phyloP scores from a whole-genome alignment of 352 stramenopile genomes.

The Pythium volutum region DNA sequence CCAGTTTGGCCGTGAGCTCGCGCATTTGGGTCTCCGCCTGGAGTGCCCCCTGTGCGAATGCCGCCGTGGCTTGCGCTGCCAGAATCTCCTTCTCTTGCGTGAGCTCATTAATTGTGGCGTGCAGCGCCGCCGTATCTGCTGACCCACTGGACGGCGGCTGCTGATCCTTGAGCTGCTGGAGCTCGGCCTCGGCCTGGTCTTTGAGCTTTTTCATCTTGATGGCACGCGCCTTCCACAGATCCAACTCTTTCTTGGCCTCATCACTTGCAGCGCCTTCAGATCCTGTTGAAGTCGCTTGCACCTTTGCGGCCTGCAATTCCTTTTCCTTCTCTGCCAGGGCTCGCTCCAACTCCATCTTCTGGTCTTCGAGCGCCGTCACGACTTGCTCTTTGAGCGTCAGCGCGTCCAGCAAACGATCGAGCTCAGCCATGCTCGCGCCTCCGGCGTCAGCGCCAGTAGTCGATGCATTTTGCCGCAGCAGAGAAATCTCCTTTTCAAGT shows the following conservation, averaged over 20 bases:
- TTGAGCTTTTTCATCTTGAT: slow-evolving; percentile 87
- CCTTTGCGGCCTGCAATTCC: slow-evolving; percentile 4
- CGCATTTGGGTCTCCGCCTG: slow-evolving; percentile 5
- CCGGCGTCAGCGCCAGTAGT: neutral
- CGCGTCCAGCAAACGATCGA: slow-evolving; percentile 20
- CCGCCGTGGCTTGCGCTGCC: slow-evolving; percentile 6
- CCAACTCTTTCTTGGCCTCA: slow-evolving; percentile 50
- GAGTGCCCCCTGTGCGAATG: slow-evolving; percentile 5
- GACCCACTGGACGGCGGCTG: neutral
- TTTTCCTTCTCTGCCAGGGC: slow-evolving; percentile 13
- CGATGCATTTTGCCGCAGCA: slow-evolving; percentile 18
- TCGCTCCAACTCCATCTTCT: slow-evolving; percentile 15
- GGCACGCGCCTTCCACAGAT: slow-evolving; percentile 74
- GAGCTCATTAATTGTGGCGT: slow-evolving; percentile 12
- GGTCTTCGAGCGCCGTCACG: slow-evolving; percentile 17
- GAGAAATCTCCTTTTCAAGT: slow-evolving; percentile 24
- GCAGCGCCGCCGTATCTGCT: slow-evolving; percentile 10
- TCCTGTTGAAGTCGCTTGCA: neutral
- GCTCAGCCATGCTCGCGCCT: slow-evolving; percentile 10
- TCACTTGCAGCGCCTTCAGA: slow-evolving; percentile 17
- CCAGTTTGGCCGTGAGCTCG: neutral
- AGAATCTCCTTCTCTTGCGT: slow-evolving; percentile 15
- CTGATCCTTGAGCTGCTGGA: slow-evolving; percentile 36
- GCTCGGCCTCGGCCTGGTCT: slow-evolving; percentile 56
- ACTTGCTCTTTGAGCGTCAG: slow-evolving; percentile 24